Conservation (phyloP, 345 rosid species). For the Nasturtium officinale region DNA sequence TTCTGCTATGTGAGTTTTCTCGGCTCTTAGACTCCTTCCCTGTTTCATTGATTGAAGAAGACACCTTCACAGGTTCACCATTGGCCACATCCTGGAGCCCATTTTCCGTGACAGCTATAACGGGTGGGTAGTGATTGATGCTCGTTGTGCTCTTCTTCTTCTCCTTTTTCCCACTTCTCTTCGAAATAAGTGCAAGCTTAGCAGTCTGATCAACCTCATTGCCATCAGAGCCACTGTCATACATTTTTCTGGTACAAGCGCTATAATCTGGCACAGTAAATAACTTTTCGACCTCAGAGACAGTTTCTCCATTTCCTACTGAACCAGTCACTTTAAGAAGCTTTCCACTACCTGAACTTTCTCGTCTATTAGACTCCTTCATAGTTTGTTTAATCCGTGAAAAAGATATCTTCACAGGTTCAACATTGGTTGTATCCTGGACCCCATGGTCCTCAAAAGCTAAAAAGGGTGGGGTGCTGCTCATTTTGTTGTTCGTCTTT, state of each 20-base stretch:
- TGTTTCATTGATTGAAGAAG: neutral
- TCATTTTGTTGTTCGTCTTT: neutral
- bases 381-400: neutral
- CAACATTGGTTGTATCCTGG: neutral
- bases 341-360: neutral
- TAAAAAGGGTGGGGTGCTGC: neutral
- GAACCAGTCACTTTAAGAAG: neutral
- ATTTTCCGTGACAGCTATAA: neutral
- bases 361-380: neutral
- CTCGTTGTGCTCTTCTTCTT: conserved; percentile 7
- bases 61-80: conserved; percentile 12
- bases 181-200: neutral
- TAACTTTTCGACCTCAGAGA: neutral
- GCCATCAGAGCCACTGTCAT: neutral
- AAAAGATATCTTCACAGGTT: neutral
- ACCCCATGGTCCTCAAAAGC: neutral
- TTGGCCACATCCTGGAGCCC: neutral
- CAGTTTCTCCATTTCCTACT: neutral
- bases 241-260: neutral
- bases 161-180: neutral
- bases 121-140: neutral
- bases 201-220: conserved; percentile 6
- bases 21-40: neutral
- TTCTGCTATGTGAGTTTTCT: conserved; percentile 10
- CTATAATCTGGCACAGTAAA: neutral